A percentile compares a stretch with the other conserved stretches of the same genome.
Conservation (phyloP, 176 grass and related monocot species). For the Saccharum spontaneum region DNA sequence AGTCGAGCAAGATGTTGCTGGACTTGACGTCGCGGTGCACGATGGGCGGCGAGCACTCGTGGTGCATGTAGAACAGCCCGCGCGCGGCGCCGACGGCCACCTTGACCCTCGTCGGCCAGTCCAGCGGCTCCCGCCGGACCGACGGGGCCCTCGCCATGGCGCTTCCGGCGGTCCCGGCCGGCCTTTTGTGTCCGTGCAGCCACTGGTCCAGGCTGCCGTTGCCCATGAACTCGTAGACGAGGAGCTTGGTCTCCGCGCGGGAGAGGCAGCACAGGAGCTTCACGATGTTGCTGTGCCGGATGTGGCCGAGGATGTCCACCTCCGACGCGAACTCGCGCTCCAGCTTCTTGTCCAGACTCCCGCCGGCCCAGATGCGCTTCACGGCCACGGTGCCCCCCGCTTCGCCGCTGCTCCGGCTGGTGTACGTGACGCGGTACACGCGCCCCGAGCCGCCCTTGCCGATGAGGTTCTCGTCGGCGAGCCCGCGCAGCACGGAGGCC, state of each 20-base stretch:
- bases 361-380: conserved; percentile 66
- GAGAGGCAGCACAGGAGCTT: conserved; percentile 84
- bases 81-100: conserved; percentile 65
- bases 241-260: conserved; percentile 71
- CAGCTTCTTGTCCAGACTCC: conserved; percentile 40
- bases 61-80: conserved; percentile 88
- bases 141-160: background rate
- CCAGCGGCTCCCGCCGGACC: conserved; percentile 24
- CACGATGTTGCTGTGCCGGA: conserved; percentile 82
- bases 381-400: conserved; percentile 57
- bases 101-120: conserved; percentile 66
- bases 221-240: conserved; percentile 92
- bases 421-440: conserved; percentile 63
- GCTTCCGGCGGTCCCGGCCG: background rate
- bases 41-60: conserved; percentile 72
- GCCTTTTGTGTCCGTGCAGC: conserved; percentile 53
- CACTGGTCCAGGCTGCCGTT: conserved; percentile 74
- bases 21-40: conserved; percentile 87
- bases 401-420: conserved; percentile 18
- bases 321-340: conserved; percentile 81
- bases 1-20: conserved; percentile 87
- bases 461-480: conserved; percentile 74
- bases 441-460: conserved; percentile 66
- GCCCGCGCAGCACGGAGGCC: conserved; percentile 44
- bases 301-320: conserved; percentile 66